phyloP scores from a whole-genome alignment of 495 filamentous ascomycete genomes.

The Aspergillus homomorphus region DNA sequence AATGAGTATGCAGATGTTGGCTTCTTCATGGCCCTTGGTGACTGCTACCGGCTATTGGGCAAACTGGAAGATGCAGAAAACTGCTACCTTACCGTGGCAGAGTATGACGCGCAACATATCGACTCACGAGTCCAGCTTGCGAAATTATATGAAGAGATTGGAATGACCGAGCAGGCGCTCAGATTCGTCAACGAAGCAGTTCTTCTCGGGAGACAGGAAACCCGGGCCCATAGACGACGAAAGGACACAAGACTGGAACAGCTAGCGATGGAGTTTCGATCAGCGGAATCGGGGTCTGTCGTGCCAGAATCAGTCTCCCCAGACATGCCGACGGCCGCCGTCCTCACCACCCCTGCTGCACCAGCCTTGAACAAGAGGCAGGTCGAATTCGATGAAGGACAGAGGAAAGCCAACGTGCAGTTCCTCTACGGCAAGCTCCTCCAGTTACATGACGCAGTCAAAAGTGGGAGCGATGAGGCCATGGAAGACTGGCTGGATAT shows the following conservation, averaged over 20 bases:
- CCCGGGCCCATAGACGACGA: conserved; percentile 30
- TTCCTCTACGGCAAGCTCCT: conserved; percentile 55
- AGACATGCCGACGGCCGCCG: conserved; percentile 8
- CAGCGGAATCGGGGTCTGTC: conserved; percentile 14
- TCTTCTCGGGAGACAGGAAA: conserved; percentile 49
- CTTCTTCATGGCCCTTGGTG: conserved; percentile 67
- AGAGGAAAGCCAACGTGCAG: conserved; percentile 49
- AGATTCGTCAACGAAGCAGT: conserved; percentile 71
- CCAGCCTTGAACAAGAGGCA: conserved; percentile 17
- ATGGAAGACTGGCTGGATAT: conserved; percentile 68
- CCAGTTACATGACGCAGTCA: conserved; percentile 48
- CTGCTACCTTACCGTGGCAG: conserved; percentile 67
- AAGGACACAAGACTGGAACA: conserved; percentile 45
- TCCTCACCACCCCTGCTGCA: conserved; percentile 21
- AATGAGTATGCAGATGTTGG: conserved; percentile 56
- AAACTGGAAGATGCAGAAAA: conserved; percentile 66
- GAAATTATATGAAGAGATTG: conserved; percentile 71
- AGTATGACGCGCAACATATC: conserved; percentile 63
- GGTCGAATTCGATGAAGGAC: conserved; percentile 34
- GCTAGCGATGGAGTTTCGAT: conserved; percentile 39
- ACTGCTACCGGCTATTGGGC: conserved; percentile 64
- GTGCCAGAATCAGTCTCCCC: not conserved
- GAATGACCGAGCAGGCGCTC: conserved; percentile 67
- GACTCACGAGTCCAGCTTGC: conserved; percentile 73
- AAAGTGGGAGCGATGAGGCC: conserved; percentile 51